Base-by-base conservation (phyloP, 169 alveolate species). In the Plasmodium cynomolgi region DNA sequence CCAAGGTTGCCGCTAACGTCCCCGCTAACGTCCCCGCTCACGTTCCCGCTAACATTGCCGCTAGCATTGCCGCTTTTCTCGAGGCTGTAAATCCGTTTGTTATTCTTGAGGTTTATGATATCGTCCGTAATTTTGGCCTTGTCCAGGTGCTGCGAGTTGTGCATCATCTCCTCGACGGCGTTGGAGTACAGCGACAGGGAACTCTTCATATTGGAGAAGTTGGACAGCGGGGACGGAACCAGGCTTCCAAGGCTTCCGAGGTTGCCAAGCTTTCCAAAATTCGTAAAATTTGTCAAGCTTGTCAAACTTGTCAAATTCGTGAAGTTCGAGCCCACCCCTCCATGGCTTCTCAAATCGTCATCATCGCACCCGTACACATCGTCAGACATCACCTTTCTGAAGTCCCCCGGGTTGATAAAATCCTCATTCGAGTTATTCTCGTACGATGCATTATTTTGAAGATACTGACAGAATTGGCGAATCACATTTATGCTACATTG, bases 401-500 rank as follows among this genome's bases (percentile, higher is more conserved):
- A 74, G 31, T 79, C 44, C 29, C 31, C 17, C 33, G 81, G 54
- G 47, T 91, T 91, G 29, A 91, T 31, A 3, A 73, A 91, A 31
- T 91, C 85, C 54, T 82, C 92, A 47, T 91, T 82, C 39, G 84
- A 72, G 56, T 54, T 44, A 91, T 71, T 81, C 41, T 91, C 95
- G 1, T 91, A 44, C 15, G 84, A 72, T 41, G 94, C 71, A 91
- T 91, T 91, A 83, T 83, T 91, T 5, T 81, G 92, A 11, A 82
- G 58, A 72, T 91, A 91, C 20, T 82, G 95, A 50, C 95, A 91
- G 44, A 91, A 91, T 8, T 91, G 95, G 41, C 95, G 83, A n/a
- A 91, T 82, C 47, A 91, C 95, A 91, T 83, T 91, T n/a, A 91
- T 91, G 34, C 95, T 91, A 81, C 95, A 82, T 39, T 91, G 95